Base-by-base conservation (phyloP, 805 yeast genomes). In the Zygoascus flipseniorum region DNA sequence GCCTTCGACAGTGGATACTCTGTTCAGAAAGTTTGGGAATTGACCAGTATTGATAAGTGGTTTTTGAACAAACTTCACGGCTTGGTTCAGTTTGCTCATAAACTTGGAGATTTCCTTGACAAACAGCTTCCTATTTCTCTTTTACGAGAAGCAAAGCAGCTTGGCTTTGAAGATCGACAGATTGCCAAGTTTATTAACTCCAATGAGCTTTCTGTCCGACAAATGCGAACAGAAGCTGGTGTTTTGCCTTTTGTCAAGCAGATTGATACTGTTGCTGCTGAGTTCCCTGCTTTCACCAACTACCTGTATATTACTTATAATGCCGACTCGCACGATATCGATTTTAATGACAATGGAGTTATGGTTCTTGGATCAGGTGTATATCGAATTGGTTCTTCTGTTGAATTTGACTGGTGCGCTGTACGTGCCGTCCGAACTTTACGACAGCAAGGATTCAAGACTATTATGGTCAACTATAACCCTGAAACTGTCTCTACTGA, bases 401-500 rank as follows among this genome's bases (percentile, higher is more conserved):
- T 92, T 57, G 99, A 92, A 73, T 92, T 92, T 68, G 99, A 92
- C 75, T 92, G 98, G 97, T 92, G 99, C 82, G 98, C 98, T 47
- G 99, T 92, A 55, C 81, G 96, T 60, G 93, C 98, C 47, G 93
- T 89, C 59, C 83, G 98, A 74, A 89, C 98, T 43, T 77, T 92
- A 67, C 82, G 99, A 65, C 85, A 85, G 61, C 80, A 82, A 68
- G 89, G 90, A 55, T 76, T 79, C 67, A 92, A 89, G 76, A 92
- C 98, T 43, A 85, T 93, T 67, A 93, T 93, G 97, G 82, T 92
- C 66, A 92, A 92, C 76, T 92, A 93, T 76, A 92, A 92, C 75
- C 99, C 99, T 43, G 99, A 92, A 75, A 92, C 99, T 37, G 99
- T 92, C 19, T 86, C 96, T n/a, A 92, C 99, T 52, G 99, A 92